Conservation (phyloP, 352 stramenopile genomes). For the Phytophthora pinifolia region DNA sequence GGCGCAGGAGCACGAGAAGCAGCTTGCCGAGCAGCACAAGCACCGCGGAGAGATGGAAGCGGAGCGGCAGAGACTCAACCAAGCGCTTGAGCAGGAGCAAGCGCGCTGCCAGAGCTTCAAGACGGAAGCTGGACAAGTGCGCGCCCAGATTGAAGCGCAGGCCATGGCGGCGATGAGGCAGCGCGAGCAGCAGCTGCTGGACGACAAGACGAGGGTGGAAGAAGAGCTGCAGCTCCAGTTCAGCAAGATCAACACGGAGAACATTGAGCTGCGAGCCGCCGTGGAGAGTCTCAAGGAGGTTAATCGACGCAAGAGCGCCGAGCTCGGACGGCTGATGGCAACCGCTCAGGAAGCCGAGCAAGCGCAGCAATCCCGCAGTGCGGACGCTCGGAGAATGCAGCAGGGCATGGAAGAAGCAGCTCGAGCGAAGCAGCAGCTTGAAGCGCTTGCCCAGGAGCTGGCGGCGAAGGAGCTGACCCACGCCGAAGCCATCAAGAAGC, state of each 20-base stretch:
- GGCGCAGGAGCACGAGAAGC: conserved; percentile 49
- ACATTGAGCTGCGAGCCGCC: conserved; percentile 40
- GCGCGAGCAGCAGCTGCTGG: conserved; percentile 50
- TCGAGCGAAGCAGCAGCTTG: conserved; percentile 37
- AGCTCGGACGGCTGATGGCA: conserved; percentile 54
- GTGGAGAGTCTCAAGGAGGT: conserved; percentile 52
- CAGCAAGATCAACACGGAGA: conserved; percentile 40
- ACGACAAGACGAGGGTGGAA: conserved; percentile 44
- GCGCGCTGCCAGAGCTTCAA: conserved; percentile 39
- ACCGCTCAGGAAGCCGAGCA: conserved; percentile 41
- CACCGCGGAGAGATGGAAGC: conserved; percentile 37
- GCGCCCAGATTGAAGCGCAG: conserved; percentile 44
- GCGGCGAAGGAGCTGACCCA: conserved; percentile 47
- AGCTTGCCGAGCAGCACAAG: conserved; percentile 46
- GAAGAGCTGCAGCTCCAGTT: conserved; percentile 42
- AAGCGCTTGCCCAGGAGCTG: conserved; percentile 46
- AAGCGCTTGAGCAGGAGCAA: conserved; percentile 41
- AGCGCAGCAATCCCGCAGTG: conserved; percentile 21
- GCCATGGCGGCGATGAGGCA: conserved; percentile 46
- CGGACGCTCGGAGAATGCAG: conserved; percentile 38
- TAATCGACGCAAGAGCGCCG: conserved; percentile 50
- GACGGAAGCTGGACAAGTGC: conserved; percentile 40
- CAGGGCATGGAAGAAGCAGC: conserved; percentile 44
- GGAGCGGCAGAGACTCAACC: conserved; percentile 36
- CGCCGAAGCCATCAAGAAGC: conserved; percentile 46